Percentiles rank a stretch among this genome's conserved stretches.
Conservation (phyloP, 371 early-diverging fungal species). For the Catenaria anguillulae region DNA sequence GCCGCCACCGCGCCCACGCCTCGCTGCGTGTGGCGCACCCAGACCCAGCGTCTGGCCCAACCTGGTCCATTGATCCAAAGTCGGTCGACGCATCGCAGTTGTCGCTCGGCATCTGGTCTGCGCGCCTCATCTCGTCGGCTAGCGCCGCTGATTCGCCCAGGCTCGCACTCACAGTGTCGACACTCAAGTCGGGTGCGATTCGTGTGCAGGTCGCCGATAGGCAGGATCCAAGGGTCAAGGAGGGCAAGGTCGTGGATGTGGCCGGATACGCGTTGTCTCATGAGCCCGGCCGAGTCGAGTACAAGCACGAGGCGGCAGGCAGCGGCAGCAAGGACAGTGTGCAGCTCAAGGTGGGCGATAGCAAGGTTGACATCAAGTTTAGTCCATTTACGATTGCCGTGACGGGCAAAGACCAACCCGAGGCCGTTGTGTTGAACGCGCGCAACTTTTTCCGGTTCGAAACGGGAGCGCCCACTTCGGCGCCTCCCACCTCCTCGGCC, state of each 20-base stretch:
- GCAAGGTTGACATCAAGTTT: conserved; percentile 19
- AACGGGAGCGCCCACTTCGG: not conserved
- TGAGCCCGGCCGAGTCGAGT: too few relatives aligned
- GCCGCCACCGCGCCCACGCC: conserved; percentile 74
- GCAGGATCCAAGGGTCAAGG: too few relatives aligned
- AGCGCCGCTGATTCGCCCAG: not conserved
- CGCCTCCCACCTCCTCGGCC: too few relatives aligned
- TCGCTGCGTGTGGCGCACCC: too few relatives aligned
- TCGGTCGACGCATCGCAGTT: not conserved
- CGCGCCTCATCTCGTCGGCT: not conserved
- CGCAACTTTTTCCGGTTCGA: conserved; percentile 46
- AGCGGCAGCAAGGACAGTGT: too few relatives aligned
- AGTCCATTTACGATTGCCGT: too few relatives aligned
- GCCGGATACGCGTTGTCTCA: too few relatives aligned
- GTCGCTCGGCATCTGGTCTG: not conserved
- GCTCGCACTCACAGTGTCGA: not conserved
- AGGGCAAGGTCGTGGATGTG: too few relatives aligned
- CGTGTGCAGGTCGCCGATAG: not conserved
- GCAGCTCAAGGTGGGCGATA: too few relatives aligned
- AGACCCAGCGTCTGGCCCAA: conserved; percentile 13
- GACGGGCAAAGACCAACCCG: too few relatives aligned
- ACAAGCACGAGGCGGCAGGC: too few relatives aligned
- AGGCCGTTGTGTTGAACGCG: conserved; percentile 60
- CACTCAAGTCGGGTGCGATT: not conserved
- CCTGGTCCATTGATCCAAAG: not conserved